Base-by-base conservation (phyloP, 306 rosid species). In the Cyclanthera cordifolia region DNA sequence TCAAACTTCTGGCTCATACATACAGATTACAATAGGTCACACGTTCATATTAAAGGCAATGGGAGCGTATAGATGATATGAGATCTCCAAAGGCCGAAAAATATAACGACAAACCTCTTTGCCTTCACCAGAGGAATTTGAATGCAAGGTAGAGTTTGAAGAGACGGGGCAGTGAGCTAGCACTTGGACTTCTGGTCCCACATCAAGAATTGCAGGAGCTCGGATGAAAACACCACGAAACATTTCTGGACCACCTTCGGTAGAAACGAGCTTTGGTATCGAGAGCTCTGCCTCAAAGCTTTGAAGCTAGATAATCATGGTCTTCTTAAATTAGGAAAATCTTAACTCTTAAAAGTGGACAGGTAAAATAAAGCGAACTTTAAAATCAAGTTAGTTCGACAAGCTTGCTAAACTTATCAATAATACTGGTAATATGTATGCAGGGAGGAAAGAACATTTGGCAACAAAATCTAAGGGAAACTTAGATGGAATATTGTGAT, bases 121-220 rank as follows among this genome's bases (percentile, higher is more conserved):
- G 32, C 48, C 74, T 79, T 75, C 88, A 70, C 47, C 53, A 6
- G 82, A 55, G 25, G 84, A 73, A 70, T 77, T 83, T 59, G 80
- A 73, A 78, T 43, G 77, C 59, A 27, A 69, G 51, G 50, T 25
- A 39, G 72, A 54, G 57, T 69, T 52, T 48, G 85, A 77, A 39
- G 82, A 77, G 65, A 85, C 86, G 48, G 85, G 73, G 83, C 75
- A 85, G 43, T 80, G 88, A 77, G 91, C 96, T 34, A 90, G 82
- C 68, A 90, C 91, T 79, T 87, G 85, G 75, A 90, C 96, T 60
- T 81, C 94, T n/a, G 99, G 86, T 17, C 99, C 99, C 48, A 74
- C 88, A 11, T 90, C 96, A 79, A 93, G 82, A 67, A 93, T 90
- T 69, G 94, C 99, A 15, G 99, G 99, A 70, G 99, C 99, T 34